These are phyloP conservation scores for Lachnellula suecica DNA, from an alignment of 2,329 filamentous ascomycete species.

Conservation along the genomic window DNA sequence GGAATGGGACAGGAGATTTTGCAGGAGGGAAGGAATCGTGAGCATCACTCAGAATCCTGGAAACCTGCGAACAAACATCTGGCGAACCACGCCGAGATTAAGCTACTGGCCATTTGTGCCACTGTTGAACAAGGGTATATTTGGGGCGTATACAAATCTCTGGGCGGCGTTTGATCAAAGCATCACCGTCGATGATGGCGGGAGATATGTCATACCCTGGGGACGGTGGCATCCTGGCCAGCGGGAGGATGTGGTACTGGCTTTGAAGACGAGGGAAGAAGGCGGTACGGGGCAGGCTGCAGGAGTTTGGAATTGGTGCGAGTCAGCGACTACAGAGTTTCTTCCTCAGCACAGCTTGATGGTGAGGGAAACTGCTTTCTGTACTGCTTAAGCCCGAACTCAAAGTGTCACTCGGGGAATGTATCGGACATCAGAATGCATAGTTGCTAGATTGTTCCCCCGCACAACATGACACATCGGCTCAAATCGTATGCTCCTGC, in stretches of 20 bases:
- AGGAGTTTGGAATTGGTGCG: slow-evolving; percentile 6
- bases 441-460: too few species aligned
- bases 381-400: too few species aligned
- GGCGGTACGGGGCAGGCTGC: slow-evolving; percentile 3
- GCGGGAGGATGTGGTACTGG: neutral
- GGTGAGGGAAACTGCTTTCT: too few species aligned
- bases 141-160: neutral
- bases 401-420: too few species aligned
- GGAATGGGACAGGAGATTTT: slow-evolving; percentile 10
- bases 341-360: too few species aligned
- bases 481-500: too few species aligned
- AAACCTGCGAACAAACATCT: slow-evolving; percentile 14
- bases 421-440: too few species aligned
- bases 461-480: too few species aligned
- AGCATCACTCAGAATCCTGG: slow-evolving; percentile 18
- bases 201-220: slow-evolving; percentile 4
- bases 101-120: neutral
- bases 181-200: slow-evolving; percentile 1
- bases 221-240: slow-evolving; percentile 1
- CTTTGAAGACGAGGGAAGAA: neutral
- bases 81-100: neutral
- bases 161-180: slow-evolving; percentile 1
- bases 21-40: slow-evolving; percentile 11
- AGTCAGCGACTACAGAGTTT: too few species aligned
- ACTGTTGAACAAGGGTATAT: neutral